A percentile compares a stretch with the other conserved stretches of the same genome.
Evolutionary conservation across 345 rosid species (phyloP).

Genomic region (Heritiera fomes): DNA sequence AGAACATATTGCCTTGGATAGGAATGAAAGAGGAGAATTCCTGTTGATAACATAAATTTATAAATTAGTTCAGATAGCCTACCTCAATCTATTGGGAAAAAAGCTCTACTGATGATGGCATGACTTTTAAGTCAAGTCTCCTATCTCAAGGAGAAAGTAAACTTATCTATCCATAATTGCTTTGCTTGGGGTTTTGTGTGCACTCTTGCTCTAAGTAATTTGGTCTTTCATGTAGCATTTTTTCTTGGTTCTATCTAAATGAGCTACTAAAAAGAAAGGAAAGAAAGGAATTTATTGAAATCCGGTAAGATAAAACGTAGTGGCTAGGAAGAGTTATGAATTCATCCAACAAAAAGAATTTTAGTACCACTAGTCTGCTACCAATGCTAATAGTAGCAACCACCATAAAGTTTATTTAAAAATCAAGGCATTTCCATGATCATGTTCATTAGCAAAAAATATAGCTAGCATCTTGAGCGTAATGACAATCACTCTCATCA

Average conservation of each 20-base stretch:
- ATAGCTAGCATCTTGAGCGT: neutral
- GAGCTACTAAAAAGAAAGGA: neutral
- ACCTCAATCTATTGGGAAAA: too few species aligned
- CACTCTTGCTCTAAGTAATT: neutral
- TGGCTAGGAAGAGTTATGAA: neutral
- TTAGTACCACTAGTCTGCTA: neutral
- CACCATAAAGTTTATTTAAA: neutral
- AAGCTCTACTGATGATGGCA: too few species aligned
- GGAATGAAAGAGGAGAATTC: too few species aligned
- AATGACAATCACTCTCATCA: neutral
- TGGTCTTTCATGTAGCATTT: neutral
- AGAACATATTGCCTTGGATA: too few species aligned
- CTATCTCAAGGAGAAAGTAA: neutral
- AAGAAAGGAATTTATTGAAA: neutral
- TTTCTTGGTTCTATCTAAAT: neutral
- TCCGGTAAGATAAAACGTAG: neutral
- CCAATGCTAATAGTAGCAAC: neutral
- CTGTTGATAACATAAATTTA: too few species aligned
- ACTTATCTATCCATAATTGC: neutral
- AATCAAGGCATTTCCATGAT: neutral
- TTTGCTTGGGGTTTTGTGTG: conserved; percentile 5
- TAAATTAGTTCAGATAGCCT: too few species aligned
- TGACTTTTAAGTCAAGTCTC: neutral
- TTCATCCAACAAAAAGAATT: neutral
- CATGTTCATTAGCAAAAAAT: neutral